Evolutionary conservation across 2,329 filamentous ascomycete species (phyloP), one percentile per base, ranked within the genome.

Genomic region (Apiospora sp.): DNA sequence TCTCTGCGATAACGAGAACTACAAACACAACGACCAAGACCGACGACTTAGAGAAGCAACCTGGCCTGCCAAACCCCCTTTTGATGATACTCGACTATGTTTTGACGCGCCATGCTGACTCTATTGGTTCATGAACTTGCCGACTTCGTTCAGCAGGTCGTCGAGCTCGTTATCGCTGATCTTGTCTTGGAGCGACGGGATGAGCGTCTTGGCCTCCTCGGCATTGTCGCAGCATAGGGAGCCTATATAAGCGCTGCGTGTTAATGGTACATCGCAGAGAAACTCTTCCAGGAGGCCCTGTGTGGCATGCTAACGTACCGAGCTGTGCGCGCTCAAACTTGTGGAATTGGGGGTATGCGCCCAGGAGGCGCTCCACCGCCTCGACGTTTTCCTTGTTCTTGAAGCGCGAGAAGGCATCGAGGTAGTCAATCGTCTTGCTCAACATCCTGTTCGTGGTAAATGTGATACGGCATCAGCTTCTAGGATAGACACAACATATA

Each of bases 201-300:
- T 97, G 73, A 99, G 88, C 12, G 94, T 98, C 85, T 98, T 98
- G 74, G 96, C 96, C 84, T 99, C 97, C 81, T 99, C 96, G 73
- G 94, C 93, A 64, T 92, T 93, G 79, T 97, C 95, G 81, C 95
- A 98, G 83, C 95, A 98, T 51, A 99, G 87, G 44, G 94, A 97
- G 46, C 95, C 95, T 97, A 64, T 12, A 27, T 30, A 19, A 19
- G 27, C n/a, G 41, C 24, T 14, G 69, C 49, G 22, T 54, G 44
- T 64, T 41, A 64, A 34, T 22, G 19, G 34, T 41, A 24, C 19
- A 37, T 13, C 30, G n/a, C 19, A 41, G 34, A 64, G 10, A 14
- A 10, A 41, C 19, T 14, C 2, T 64, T 22, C 13, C n/a, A 14
- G 8, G 34, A 41, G 54, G 10, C 34, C 34, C 30, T 5, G 10